Conservation (phyloP, 306 rosid species). For the Notholithocarpus densiflorus region DNA sequence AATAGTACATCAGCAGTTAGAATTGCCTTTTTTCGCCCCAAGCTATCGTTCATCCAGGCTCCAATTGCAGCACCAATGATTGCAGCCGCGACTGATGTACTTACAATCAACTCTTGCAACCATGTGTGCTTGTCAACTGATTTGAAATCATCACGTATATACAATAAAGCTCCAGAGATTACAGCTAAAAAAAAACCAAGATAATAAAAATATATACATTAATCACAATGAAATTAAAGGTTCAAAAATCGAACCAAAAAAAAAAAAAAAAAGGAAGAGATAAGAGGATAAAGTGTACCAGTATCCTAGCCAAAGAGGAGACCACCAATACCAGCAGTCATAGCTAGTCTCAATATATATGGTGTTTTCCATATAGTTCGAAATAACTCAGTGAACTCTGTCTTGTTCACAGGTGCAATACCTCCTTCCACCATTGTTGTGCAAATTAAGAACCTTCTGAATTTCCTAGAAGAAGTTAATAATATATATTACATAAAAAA, state of each 20-base stretch:
- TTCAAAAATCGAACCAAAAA: neutral
- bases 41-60: constrained; percentile 73
- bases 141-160: constrained; percentile 66
- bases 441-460: neutral
- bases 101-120: constrained; percentile 86
- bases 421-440: constrained; percentile 52
- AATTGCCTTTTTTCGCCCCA: constrained; percentile 65
- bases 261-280: too few relatives aligned
- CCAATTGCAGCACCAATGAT: constrained; percentile 93
- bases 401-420: constrained; percentile 29
- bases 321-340: constrained; percentile 84
- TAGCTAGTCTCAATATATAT: constrained; percentile 74
- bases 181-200: constrained; percentile 43
- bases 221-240: neutral
- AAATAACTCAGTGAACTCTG: constrained; percentile 64
- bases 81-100: constrained; percentile 87
- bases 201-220: neutral
- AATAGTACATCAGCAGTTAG: constrained; percentile 61
- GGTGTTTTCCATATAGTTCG: constrained; percentile 59
- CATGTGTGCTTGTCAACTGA: constrained; percentile 69
- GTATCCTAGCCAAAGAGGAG: constrained; percentile 88
- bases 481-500: too few relatives aligned
- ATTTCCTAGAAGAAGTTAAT: too few relatives aligned
- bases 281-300: constrained; percentile 27
- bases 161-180: constrained; percentile 87